These are phyloP conservation scores for Cenchrus purpureus DNA, from an alignment of 176 grass and related monocot species.

Conservation along the genomic window DNA sequence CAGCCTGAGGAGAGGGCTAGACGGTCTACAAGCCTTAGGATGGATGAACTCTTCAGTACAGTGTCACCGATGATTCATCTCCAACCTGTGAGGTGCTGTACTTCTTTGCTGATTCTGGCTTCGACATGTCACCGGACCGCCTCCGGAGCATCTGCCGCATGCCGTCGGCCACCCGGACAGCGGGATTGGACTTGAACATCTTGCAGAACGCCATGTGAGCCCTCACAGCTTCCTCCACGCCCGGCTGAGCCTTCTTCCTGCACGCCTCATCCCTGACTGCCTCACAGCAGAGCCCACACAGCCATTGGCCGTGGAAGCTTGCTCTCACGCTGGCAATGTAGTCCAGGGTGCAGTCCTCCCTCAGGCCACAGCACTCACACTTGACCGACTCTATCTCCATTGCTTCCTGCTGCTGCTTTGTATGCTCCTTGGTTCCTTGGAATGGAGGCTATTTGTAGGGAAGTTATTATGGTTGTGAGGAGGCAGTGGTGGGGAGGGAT, in stretches of 20 bases:
- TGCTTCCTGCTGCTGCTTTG: slow-evolving; percentile 22
- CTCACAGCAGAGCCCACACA: slow-evolving; percentile 93
- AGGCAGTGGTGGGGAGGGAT: slow-evolving; percentile 33
- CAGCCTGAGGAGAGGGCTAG: slow-evolving; percentile 39
- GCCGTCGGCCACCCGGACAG: slow-evolving; percentile 71
- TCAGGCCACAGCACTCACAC: slow-evolving; percentile 86
- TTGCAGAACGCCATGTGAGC: slow-evolving; percentile 92
- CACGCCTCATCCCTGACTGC: slow-evolving; percentile 76
- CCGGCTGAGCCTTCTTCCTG: slow-evolving; percentile 62
- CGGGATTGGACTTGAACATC: slow-evolving; percentile 70
- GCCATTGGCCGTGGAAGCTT: slow-evolving; percentile 80
- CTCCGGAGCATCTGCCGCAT: slow-evolving; percentile 87
- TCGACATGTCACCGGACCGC: slow-evolving; percentile 64
- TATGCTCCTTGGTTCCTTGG: slow-evolving; percentile 35
- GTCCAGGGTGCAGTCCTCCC: slow-evolving; percentile 87
- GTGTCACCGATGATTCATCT: slow-evolving; percentile 52
- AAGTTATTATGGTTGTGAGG: slow-evolving; percentile 66
- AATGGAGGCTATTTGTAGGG: slow-evolving; percentile 54
- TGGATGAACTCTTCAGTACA: slow-evolving; percentile 50
- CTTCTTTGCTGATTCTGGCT: slow-evolving; percentile 51
- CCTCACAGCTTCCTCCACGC: slow-evolving; percentile 75
- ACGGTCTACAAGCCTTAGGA: slow-evolving; percentile 37
- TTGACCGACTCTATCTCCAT: slow-evolving; percentile 88
- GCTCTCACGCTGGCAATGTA: slow-evolving; percentile 87
- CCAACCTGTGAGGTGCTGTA: slow-evolving; percentile 61